phyloP scores from a whole-genome alignment of 2,329 filamentous ascomycete genomes.

The Podosphaera fusca region DNA sequence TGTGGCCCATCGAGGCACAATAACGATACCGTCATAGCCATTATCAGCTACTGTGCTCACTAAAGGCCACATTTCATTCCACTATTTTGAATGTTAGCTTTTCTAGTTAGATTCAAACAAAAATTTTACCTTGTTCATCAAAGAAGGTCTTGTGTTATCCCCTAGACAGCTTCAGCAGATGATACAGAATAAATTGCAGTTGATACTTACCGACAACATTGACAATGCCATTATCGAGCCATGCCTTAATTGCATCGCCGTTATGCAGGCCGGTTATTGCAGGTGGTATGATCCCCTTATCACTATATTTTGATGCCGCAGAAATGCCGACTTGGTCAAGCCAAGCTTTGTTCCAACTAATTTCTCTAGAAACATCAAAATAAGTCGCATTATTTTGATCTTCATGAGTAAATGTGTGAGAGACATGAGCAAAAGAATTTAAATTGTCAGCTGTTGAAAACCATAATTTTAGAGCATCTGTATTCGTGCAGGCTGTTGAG shows the following conservation, averaged over 20 bases:
- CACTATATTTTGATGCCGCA: conserved; percentile 23
- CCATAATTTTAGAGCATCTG: conserved; percentile 28
- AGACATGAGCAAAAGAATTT: conserved; percentile 30
- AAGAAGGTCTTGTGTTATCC: conserved; percentile 32
- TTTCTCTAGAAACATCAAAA: conserved; percentile 30
- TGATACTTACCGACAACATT: conserved; percentile 26
- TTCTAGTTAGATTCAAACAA: background rate
- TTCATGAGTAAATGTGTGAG: conserved; percentile 37
- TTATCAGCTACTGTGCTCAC: conserved; percentile 27
- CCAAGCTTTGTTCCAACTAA: conserved; percentile 36
- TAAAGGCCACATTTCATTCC: conserved; percentile 26
- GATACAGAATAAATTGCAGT: background rate
- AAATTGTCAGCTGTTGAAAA: conserved; percentile 24
- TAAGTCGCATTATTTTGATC: conserved; percentile 36
- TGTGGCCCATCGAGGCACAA: conserved; percentile 29
- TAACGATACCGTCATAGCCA: conserved; percentile 29
- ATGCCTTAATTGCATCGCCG: conserved; percentile 33
- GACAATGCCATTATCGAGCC: conserved; percentile 32
- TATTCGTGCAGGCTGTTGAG: conserved; percentile 20
- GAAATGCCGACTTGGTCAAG: conserved; percentile 27
- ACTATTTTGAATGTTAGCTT: background rate
- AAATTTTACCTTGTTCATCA: conserved; percentile 21
- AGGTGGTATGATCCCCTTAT: conserved; percentile 33
- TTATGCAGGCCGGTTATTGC: conserved; percentile 42
- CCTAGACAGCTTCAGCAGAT: background rate